These are phyloP conservation scores for Acacia acuminata DNA, from an alignment of 306 rosid genomes.

Conservation along the genomic window DNA sequence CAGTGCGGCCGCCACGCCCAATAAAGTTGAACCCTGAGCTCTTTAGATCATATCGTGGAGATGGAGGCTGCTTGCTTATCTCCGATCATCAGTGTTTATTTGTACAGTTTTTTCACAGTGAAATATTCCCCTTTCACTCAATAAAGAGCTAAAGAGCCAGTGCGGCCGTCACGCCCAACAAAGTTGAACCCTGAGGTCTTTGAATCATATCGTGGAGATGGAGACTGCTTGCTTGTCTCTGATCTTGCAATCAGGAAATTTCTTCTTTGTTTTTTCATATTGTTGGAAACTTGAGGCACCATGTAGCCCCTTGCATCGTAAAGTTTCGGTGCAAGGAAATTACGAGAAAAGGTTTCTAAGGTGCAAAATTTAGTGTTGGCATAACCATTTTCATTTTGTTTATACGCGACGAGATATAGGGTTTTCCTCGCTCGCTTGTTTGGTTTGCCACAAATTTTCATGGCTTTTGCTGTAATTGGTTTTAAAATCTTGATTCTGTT, in stretches of 20 bases:
- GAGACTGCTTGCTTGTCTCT: neutral
- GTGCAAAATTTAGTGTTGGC: constrained; percentile 53
- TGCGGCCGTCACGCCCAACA: no score
- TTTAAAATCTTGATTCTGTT: neutral
- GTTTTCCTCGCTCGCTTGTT: neutral
- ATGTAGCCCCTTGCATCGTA: constrained; percentile 52
- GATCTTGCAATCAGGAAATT: neutral
- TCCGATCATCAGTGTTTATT: no score
- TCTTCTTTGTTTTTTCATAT: neutral
- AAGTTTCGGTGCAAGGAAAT: constrained; percentile 51
- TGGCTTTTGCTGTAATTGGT: neutral
- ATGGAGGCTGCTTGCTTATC: no score
- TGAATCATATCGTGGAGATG: no score
- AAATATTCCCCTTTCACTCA: no score
- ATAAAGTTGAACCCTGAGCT: no score
- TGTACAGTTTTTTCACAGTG: no score
- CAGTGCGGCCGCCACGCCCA: no score
- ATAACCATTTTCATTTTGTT: neutral
- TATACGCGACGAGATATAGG: constrained; percentile 1
- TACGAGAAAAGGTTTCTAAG: constrained; percentile 41
- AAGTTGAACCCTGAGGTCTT: no score
- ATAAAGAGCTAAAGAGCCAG: no score
- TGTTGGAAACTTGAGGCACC: constrained; percentile 30
- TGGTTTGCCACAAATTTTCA: constrained; percentile 28
- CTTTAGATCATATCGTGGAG: no score